Conservation (phyloP, 2,329 filamentous ascomycete species). For the Neofusicoccum laricinum region DNA sequence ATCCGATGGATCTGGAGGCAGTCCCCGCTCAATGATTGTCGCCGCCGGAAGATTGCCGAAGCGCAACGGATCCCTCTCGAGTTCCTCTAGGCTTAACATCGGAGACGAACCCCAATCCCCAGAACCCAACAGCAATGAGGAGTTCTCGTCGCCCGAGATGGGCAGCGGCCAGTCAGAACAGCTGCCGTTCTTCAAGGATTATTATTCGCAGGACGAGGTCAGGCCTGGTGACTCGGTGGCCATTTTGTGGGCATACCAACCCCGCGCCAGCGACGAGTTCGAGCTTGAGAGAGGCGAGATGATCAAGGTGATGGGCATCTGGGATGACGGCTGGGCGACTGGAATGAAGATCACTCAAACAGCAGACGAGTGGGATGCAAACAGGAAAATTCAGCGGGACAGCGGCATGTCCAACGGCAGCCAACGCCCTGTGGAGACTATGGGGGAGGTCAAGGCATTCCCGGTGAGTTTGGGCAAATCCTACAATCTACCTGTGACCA, state of each 20-base stretch:
- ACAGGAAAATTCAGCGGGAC: slow-evolving; percentile 76
- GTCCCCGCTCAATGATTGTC: slow-evolving; percentile 5
- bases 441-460: slow-evolving; percentile 94
- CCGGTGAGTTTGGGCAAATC: slow-evolving; percentile 47
- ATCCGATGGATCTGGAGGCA: not conserved
- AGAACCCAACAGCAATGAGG: slow-evolving; percentile 44
- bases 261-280: slow-evolving; percentile 90
- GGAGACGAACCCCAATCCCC: slow-evolving; percentile 64
- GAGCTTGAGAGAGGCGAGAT: slow-evolving; percentile 91
- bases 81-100: slow-evolving; percentile 69
- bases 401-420: slow-evolving; percentile 88
- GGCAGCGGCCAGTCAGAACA: slow-evolving; percentile 93
- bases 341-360: slow-evolving; percentile 78
- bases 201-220: slow-evolving; percentile 96
- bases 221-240: slow-evolving; percentile 86
- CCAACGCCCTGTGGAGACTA: slow-evolving; percentile 29
- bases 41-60: slow-evolving; percentile 54
- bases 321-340: slow-evolving; percentile 99
- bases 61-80: slow-evolving; percentile 85
- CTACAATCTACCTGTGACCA: not conserved
- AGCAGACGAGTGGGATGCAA: slow-evolving; percentile 84
- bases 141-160: slow-evolving; percentile 80
- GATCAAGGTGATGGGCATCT: slow-evolving; percentile 97
- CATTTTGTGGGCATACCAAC: slow-evolving; percentile 94
- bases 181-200: slow-evolving; percentile 94